Conservation (phyloP, 441 rosid species). For the Aquilaria agallochum region DNA sequence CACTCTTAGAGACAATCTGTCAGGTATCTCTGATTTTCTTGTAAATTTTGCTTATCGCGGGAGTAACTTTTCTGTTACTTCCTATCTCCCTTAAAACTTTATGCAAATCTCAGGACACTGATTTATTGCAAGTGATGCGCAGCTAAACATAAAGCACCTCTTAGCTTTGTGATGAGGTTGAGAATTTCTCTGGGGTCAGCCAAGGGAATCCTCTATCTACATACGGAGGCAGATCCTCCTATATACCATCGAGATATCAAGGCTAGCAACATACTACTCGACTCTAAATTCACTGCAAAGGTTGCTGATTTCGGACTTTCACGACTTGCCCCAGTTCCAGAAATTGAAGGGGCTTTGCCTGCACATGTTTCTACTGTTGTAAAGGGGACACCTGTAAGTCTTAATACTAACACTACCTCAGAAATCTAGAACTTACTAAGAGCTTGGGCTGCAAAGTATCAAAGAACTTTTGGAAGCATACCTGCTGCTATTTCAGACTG, state of each 20-base stretch:
- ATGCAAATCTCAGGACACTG: slow-evolving; percentile 5
- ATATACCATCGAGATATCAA: slow-evolving; percentile 94
- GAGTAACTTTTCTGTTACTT: not conserved
- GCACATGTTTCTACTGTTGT: slow-evolving; percentile 95
- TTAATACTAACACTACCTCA: too few species aligned
- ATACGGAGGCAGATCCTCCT: slow-evolving; percentile 96
- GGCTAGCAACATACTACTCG: slow-evolving; percentile 90
- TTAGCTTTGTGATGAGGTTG: slow-evolving; percentile 68
- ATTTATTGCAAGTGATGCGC: slow-evolving; percentile 24
- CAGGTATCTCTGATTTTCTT: slow-evolving; percentile 44
- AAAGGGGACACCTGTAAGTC: slow-evolving; percentile 89
- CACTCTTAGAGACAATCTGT: slow-evolving; percentile 81
- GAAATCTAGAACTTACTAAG: too few species aligned
- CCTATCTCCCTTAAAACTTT: not conserved
- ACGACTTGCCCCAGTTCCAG: slow-evolving; percentile 88
- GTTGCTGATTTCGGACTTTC: slow-evolving; percentile 99
- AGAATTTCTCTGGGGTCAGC: slow-evolving; percentile 77
- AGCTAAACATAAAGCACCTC: slow-evolving; percentile 51
- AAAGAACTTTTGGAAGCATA: too few species aligned
- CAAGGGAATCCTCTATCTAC: slow-evolving; percentile 85
- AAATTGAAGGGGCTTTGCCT: slow-evolving; percentile 64
- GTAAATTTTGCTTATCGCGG: not conserved
- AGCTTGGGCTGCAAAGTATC: too few species aligned
- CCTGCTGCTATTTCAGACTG: too few species aligned
- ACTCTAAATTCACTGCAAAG: slow-evolving; percentile 66